A percentile compares a stretch with the other conserved stretches of the same genome.
Conservation (phyloP, 2,329 filamentous ascomycete genomes). For the Aspergillus floridensis region DNA sequence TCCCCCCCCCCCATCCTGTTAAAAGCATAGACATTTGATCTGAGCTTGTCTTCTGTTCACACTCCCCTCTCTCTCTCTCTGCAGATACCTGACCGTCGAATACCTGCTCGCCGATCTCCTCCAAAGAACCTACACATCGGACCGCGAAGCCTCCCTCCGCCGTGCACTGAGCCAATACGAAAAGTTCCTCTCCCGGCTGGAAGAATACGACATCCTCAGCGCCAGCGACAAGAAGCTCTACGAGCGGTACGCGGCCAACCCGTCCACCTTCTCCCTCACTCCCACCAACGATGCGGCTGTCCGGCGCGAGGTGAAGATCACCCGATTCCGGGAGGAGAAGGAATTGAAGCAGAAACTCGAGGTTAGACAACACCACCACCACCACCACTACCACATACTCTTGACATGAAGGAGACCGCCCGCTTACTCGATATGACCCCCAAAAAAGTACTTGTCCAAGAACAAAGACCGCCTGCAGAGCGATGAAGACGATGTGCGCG, state of each 20-base stretch:
- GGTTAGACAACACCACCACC: constrained; percentile 41
- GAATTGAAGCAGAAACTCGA: constrained; percentile 80
- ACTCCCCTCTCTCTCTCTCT: constrained; percentile 15
- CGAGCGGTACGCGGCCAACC: constrained; percentile 69
- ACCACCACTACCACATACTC: neutral
- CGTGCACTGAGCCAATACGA: constrained; percentile 71
- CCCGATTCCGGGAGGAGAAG: constrained; percentile 80
- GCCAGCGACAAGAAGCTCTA: constrained; percentile 65
- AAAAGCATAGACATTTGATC: too few species aligned
- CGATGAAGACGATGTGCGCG: constrained; percentile 81
- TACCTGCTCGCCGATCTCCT: constrained; percentile 78
- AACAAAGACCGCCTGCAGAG: constrained; percentile 62
- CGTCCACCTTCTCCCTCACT: constrained; percentile 69
- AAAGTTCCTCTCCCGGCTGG: constrained; percentile 70
- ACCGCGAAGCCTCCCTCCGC: constrained; percentile 63
- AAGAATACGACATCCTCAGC: constrained; percentile 73
- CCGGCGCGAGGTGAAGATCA: constrained; percentile 79
- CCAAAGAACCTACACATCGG: constrained; percentile 61
- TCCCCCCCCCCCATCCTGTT: too few species aligned
- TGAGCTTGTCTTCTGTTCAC: neutral
- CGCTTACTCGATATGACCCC: constrained; percentile 32
- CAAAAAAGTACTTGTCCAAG: constrained; percentile 53
- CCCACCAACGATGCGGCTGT: constrained; percentile 64
- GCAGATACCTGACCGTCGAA: constrained; percentile 70
- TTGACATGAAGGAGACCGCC: neutral